Evolutionary conservation across 129 eudicot genomes (phyloP).

Genomic region (Helianthus annuus): HanXRQr2.0-SUNRISE NC_035440.2:12066467-12066966

Average conservation of each 20-base stretch:
- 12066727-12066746: slow-evolving; percentile 48
- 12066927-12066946: no score
- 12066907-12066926: no score
- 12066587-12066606: slow-evolving; percentile 88
- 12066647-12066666: slow-evolving; percentile 77
- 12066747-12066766: slow-evolving; percentile 30
- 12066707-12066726: slow-evolving; percentile 54
- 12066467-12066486: neutral
- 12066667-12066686: slow-evolving; percentile 88
- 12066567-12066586: slow-evolving; percentile 49
- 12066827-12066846: no score
- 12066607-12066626: slow-evolving; percentile 85
- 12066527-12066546: neutral
- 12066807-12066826: no score
- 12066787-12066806: neutral
- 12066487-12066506: neutral
- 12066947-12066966: no score
- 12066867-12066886: no score
- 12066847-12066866: no score
- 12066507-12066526: neutral
- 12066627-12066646: slow-evolving; percentile 81
- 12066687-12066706: slow-evolving; percentile 80
- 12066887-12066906: no score
- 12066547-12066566: neutral
- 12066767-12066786: slow-evolving; percentile 39